These are phyloP conservation scores for Lactarius quietus DNA, from an alignment of 768 basidiomycete species.

Conservation along the genomic window DNA sequence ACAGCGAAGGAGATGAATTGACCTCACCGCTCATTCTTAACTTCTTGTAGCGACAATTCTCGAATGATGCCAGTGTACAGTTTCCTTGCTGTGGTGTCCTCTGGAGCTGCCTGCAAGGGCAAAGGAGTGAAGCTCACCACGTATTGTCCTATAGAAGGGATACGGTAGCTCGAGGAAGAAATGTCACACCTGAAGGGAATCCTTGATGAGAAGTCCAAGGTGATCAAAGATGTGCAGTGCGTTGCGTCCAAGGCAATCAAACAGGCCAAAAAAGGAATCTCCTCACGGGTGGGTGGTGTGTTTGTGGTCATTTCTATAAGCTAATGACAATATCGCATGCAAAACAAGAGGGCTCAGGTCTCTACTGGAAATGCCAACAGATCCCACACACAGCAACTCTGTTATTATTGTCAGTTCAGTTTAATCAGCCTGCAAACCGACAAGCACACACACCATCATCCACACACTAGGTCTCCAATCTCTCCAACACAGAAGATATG, in stretches of 20 bases:
- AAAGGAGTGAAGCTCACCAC: conserved; percentile 53
- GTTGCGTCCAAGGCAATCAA: conserved; percentile 71
- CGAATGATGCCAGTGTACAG: conserved; percentile 30
- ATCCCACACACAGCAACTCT: too few species aligned
- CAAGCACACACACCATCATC: too few species aligned
- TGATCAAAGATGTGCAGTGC: conserved; percentile 73
- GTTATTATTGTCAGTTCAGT: too few species aligned
- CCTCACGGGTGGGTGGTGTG: conserved; percentile 53
- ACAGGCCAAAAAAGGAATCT: conserved; percentile 87
- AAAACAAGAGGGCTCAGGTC: too few species aligned
- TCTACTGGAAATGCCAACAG: too few species aligned
- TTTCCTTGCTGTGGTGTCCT: conserved; percentile 28
- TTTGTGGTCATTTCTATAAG: conserved; percentile 29
- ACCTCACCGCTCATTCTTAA: conserved; percentile 62
- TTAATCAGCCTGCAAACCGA: too few species aligned
- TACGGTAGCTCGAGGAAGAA: conserved; percentile 59
- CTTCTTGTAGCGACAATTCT: conserved; percentile 46
- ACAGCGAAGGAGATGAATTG: conserved; percentile 17
- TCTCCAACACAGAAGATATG: too few species aligned
- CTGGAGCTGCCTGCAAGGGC: conserved; percentile 25
- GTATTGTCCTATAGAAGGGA: conserved; percentile 66
- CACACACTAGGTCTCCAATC: too few species aligned
- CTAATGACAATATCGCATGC: too few species aligned
- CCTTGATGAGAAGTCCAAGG: conserved; percentile 69
- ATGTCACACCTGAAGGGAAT: conserved; percentile 56